Evolutionary conservation across 441 rosid species (phyloP).

Genomic region (Pelargonium exstipulatum): DNA sequence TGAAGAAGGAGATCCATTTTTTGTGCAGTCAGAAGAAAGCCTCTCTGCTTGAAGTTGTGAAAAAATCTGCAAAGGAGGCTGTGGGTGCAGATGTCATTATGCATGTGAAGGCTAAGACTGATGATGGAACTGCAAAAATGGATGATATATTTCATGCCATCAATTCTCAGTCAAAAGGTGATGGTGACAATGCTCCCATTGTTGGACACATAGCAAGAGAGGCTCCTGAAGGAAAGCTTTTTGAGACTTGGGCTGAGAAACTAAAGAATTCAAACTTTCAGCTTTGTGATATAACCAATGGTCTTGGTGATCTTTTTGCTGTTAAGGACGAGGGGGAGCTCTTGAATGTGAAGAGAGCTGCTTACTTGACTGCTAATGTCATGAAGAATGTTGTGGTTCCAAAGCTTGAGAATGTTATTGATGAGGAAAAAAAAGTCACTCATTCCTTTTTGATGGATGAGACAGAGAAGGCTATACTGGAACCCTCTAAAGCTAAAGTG

Average conservation of each 20-base stretch:
- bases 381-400: conserved; percentile 6
- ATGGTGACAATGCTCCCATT: not conserved
- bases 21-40: not conserved
- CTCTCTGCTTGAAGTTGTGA: conserved; percentile 4
- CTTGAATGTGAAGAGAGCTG: conserved; percentile 5
- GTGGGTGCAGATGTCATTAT: not conserved
- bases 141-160: not conserved
- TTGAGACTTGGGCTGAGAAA: not conserved
- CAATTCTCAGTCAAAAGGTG: not conserved
- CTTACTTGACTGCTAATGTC: conserved; percentile 2
- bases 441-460: conserved; percentile 2
- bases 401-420: conserved; percentile 3
- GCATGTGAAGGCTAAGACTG: conserved; percentile 3
- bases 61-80: not conserved
- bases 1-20: conserved; percentile 5
- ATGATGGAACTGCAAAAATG: not conserved
- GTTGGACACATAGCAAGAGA: conserved; percentile 1
- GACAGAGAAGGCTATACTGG: conserved; percentile 1
- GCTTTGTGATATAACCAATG: not conserved
- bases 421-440: conserved; percentile 1
- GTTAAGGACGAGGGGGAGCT: not conserved
- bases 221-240: conserved; percentile 3
- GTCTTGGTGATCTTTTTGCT: not conserved
- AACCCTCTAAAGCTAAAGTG: conserved; percentile 1
- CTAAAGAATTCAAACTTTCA: not conserved